Evolutionary conservation across 2,329 filamentous ascomycete genomes (phyloP), one percentile per base, ranked within the genome.

Genomic region (Penicillium griseofulvum): DNA sequence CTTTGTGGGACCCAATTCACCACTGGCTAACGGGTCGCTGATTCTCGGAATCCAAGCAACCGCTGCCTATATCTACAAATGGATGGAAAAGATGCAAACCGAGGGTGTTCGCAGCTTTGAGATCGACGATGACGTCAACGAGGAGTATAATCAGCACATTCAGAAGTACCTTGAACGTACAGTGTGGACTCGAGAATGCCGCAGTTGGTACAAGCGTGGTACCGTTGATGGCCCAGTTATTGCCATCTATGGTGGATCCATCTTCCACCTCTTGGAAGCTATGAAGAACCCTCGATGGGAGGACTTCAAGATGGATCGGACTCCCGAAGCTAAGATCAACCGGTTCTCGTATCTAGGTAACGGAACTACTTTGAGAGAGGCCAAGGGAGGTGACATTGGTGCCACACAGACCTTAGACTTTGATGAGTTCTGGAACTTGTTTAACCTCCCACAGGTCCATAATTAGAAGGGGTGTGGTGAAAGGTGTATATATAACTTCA

Each of bases 261-360:
- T 53, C 29, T 56, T 60, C 43, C 58, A 60, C 34, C 51, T 58
- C n/a, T 44, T 58, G 36, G 55, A 58, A 12, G 55, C 49, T 7
- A 39, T 60, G n/a, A 56, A 60, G 37, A 55, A 60, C 26, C 81
- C 81, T 1, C 69, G 81, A 12, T 84, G 81, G 81, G 82, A 84
- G 62, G 82, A 84, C 52, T 84, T 76, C 68, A 74, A 81, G 52
- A 82, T 81, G 57, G 71, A 77, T 63, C 78, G 81, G 41, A 65
- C 80, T 0, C 67, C 69, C 71, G 2, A 71, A 14, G 44, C 52
- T 0, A 26, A 31, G 14, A 26, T 7, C 4, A 60, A 83, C 58
- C 69, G 80, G 22, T 83, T 82, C 60, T 69, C 61, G 14, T 83
- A 81, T 55, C 69, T 83, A 14, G 81, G 81, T 8, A 82, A 83